Conservation (phyloP, 2,329 filamentous ascomycete species). For the Alternaria arbusti region DNA sequence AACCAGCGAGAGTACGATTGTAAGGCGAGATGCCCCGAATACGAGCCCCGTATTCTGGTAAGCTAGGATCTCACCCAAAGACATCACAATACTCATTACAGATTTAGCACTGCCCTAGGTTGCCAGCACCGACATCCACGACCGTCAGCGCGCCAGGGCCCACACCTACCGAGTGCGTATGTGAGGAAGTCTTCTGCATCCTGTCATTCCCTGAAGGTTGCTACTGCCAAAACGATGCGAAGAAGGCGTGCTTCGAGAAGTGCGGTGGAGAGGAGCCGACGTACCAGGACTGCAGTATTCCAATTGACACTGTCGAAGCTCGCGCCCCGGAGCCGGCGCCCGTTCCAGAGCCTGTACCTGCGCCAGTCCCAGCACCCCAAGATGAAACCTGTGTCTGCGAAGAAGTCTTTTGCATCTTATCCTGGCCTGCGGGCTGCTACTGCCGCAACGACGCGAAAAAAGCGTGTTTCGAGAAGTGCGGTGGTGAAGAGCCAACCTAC, state of each 20-base stretch:
- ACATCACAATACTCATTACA: background rate
- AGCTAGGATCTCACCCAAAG: background rate
- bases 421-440: slow-evolving; percentile 35
- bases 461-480: slow-evolving; percentile 36
- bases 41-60: slow-evolving; percentile 13
- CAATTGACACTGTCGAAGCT: background rate
- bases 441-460: slow-evolving; percentile 29
- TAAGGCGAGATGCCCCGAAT: slow-evolving; percentile 30
- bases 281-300: background rate
- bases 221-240: slow-evolving; percentile 31
- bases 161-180: background rate
- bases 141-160: background rate
- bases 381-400: slow-evolving; percentile 25
- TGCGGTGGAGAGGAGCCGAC: slow-evolving; percentile 24
- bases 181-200: slow-evolving; percentile 24
- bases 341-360: background rate
- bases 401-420: slow-evolving; percentile 19
- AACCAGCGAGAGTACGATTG: slow-evolving; percentile 35
- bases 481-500: slow-evolving; percentile 4
- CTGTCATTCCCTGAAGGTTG: slow-evolving; percentile 35
- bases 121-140: background rate
- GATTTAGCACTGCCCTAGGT: background rate
- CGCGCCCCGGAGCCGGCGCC: background rate
- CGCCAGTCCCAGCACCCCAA: background rate
- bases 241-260: slow-evolving; percentile 29